Percentiles rank a stretch among this genome's conserved stretches.
These are phyloP conservation scores for Mucor racemosus DNA, from an alignment of 371 early-diverging fungal genomes.

Conservation along the genomic window DNA sequence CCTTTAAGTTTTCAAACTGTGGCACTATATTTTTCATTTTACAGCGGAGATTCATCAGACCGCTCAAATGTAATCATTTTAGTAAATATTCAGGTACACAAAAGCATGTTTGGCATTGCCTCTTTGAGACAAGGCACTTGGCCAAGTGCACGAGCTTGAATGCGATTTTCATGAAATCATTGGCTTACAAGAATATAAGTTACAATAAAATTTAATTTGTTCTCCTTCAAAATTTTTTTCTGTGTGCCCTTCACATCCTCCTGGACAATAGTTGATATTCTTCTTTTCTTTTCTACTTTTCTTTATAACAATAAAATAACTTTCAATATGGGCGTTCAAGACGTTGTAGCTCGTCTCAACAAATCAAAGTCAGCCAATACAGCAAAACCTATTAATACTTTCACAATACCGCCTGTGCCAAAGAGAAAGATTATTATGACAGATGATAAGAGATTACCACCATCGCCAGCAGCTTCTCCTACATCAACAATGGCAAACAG, in stretches of 20 bases:
- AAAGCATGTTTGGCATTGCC: constrained; percentile 13
- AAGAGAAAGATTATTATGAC: constrained; percentile 12
- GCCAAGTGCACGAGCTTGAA: constrained; percentile 16
- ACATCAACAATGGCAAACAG: constrained; percentile 9
- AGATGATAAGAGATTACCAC: constrained; percentile 7
- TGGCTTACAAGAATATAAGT: constrained; percentile 3
- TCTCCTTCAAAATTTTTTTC: neutral
- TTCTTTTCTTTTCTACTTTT: neutral
- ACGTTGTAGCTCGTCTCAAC: constrained; percentile 46
- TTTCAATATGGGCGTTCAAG: constrained; percentile 44
- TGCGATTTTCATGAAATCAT: neutral
- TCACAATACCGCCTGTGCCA: constrained; percentile 4
- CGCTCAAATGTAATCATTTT: too few relatives aligned
- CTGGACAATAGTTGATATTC: constrained; percentile 1
- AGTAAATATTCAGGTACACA: neutral
- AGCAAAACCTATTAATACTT: neutral
- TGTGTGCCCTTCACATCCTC: neutral
- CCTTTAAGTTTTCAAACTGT: too few relatives aligned
- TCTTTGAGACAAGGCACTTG: constrained; percentile 14
- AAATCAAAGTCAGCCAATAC: constrained; percentile 26
- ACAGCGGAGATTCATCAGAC: too few relatives aligned
- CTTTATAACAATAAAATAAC: neutral
- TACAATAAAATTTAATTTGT: constrained; percentile 7
- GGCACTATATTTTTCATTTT: too few relatives aligned
- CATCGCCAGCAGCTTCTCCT: constrained; percentile 20